Conservation (phyloP, 331 rosid genomes). For the Pyrus hybrid region DNA sequence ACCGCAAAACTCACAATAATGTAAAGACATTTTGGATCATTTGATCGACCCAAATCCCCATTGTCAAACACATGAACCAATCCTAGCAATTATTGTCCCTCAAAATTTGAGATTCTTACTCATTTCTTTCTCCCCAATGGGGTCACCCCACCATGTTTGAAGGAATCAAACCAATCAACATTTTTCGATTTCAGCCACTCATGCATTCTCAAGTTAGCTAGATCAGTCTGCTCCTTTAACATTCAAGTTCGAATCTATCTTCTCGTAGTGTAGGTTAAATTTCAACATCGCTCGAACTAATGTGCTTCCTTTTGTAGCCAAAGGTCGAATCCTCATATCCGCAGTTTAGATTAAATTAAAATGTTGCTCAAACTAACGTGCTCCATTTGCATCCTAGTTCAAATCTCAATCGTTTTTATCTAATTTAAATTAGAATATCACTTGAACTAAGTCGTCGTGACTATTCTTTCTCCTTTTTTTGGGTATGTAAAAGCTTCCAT, state of each 20-base stretch:
- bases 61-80: conserved; percentile 12
- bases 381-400: neutral
- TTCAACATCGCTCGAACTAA: neutral
- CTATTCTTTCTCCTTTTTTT: conserved; percentile 30
- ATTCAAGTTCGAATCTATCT: too few species aligned
- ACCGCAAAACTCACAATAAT: neutral
- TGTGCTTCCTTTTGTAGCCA: neutral
- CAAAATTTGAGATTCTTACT: conserved; percentile 29
- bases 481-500: conserved; percentile 36
- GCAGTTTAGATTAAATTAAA: too few species aligned
- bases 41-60: conserved; percentile 31
- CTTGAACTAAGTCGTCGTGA: conserved; percentile 18
- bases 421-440: too few species aligned
- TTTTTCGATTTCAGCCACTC: conserved; percentile 6
- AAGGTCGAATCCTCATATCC: too few species aligned
- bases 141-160: conserved; percentile 33
- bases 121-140: neutral
- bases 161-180: conserved; percentile 33
- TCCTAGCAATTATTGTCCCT: conserved; percentile 18
- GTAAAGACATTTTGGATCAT: conserved; percentile 5
- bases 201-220: neutral
- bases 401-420: fast-evolving
- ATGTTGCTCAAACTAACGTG: neutral
- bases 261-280: too few species aligned
- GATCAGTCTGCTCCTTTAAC: neutral